These are phyloP conservation scores for Zygotorulaspora chibaensis DNA, from an alignment of 805 yeast genomes.

Conservation along the genomic window DNA sequence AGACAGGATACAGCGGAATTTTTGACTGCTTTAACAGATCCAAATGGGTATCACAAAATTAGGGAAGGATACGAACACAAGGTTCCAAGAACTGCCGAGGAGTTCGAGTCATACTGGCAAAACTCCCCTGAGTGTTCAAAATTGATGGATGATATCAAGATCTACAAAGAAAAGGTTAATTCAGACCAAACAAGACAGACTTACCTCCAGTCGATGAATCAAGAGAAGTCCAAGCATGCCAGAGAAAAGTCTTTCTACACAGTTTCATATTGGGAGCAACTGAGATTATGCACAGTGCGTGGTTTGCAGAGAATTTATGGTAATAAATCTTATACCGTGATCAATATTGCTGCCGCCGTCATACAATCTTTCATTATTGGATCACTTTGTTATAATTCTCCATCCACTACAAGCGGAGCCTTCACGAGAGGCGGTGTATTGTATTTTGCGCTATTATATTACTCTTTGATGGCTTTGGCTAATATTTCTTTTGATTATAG, in stretches of 20 bases:
- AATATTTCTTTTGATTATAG: conserved; percentile 48
- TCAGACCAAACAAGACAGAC: conserved; percentile 35
- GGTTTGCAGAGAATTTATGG: conserved; percentile 54
- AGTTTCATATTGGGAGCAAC: conserved; percentile 41
- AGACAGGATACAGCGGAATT: conserved; percentile 63
- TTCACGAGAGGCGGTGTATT: conserved; percentile 62
- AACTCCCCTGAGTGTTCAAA: conserved; percentile 38
- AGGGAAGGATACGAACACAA: conserved; percentile 43
- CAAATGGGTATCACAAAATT: conserved; percentile 39
- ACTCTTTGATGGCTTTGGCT: conserved; percentile 46
- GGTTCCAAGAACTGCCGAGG: conserved; percentile 55
- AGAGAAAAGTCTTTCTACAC: conserved; percentile 27
- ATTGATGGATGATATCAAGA: conserved; percentile 43
- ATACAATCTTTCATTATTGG: conserved; percentile 59
- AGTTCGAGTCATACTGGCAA: conserved; percentile 46
- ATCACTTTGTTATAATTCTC: conserved; percentile 55
- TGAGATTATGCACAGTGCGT: conserved; percentile 45
- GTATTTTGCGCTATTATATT: conserved; percentile 55
- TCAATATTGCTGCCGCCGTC: conserved; percentile 33
- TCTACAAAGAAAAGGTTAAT: conserved; percentile 25
- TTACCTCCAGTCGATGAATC: conserved; percentile 30
- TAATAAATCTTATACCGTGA: conserved; percentile 48
- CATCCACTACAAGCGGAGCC: conserved; percentile 49
- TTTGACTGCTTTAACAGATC: conserved; percentile 57
- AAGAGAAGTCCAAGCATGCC: conserved; percentile 28